A percentile compares a stretch with the other conserved stretches of the same genome.
These are phyloP conservation scores for Kodamaea sagamina DNA, from an alignment of 805 yeast genomes.

Conservation along the genomic window DNA sequence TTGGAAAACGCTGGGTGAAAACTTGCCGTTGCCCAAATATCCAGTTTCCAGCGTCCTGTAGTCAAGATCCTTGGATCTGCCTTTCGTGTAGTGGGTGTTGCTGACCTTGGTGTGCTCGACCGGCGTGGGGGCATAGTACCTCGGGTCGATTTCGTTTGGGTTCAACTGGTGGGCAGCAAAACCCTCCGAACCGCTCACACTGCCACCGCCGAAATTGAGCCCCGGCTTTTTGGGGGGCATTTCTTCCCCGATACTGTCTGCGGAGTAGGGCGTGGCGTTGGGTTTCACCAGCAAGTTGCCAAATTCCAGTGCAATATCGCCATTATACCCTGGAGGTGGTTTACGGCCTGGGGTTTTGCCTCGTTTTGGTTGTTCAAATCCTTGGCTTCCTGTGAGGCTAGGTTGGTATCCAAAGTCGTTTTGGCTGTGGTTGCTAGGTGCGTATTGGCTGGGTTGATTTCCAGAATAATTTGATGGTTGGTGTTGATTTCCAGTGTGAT, in stretches of 20 bases:
- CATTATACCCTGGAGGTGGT: constrained; percentile 21
- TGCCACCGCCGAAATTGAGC: constrained; percentile 24
- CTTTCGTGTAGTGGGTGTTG: constrained; percentile 14
- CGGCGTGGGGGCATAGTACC: constrained; percentile 58
- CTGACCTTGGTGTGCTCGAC: constrained; percentile 33
- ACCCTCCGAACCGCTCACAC: constrained; percentile 8
- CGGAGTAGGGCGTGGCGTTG: constrained; percentile 42
- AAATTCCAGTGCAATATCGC: constrained; percentile 6
- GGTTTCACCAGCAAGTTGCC: constrained; percentile 2
- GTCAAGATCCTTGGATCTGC: constrained; percentile 28
- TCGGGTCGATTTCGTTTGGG: constrained; percentile 81
- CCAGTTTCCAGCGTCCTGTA: constrained; percentile 37
- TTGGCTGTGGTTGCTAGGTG: no score
- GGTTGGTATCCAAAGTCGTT: no score
- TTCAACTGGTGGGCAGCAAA: constrained; percentile 58
- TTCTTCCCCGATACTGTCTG: constrained; percentile 44
- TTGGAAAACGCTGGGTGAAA: constrained; percentile 19
- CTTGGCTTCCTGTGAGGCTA: no score
- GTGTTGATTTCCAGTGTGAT: no score
- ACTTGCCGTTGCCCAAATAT: constrained; percentile 42
- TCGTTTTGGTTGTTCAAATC: background rate
- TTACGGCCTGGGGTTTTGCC: constrained; percentile 20
- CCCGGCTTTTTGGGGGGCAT: constrained; percentile 35
- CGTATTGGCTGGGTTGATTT: background rate
- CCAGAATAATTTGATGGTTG: no score